Evolutionary conservation across 345 rosid species (phyloP), one percentile per base, ranked within the genome.

Genomic region (Chamaenerion angustifolium): DNA sequence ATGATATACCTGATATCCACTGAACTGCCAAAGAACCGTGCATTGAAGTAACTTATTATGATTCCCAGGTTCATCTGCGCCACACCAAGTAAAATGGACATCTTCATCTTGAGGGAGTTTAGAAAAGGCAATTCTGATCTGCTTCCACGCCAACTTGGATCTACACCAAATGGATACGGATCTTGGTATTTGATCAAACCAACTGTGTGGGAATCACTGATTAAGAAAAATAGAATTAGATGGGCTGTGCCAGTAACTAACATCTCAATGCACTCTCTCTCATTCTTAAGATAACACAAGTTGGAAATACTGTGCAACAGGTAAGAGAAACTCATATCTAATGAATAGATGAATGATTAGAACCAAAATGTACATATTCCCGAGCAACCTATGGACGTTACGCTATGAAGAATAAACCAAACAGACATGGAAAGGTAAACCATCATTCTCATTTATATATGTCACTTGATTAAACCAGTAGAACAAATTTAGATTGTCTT

Each of bases 111-210:
- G 40, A 90, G 81, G 56, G 98, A 90, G 74, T 86, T 90, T 62
- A 90, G 51, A 71, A 83, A 90, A 16, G 98, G 96, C 65, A 90
- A 69, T 65, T 90, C 98, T 21, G 96, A 15, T 55, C 98, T 95
- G 71, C 95, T 90, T 68, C 98, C 98, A 56, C 96, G 96, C 98
- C 98, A 90, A 58, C 92, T 83, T 50, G 98, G 98, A 80, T 90
- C 98, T 49, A 90, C 95, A 42, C 98, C 98, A 63, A 90, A 90
- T 45, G 98, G 94, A 68, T 86, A 86, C 44, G 95, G 69, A 70
- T 76, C 93, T 60, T 56, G 85, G 68, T 71, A 80, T 73, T 86
- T 90, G 51, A 86, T 42, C 68, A 90, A 72, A 64, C 98, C 98
- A 56, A 37, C 75, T 15, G 89, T 56, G 44, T 61, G 23, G 12